Conservation (phyloP, 2,329 filamentous ascomycete species). For the Epichloe amarillans region DNA sequence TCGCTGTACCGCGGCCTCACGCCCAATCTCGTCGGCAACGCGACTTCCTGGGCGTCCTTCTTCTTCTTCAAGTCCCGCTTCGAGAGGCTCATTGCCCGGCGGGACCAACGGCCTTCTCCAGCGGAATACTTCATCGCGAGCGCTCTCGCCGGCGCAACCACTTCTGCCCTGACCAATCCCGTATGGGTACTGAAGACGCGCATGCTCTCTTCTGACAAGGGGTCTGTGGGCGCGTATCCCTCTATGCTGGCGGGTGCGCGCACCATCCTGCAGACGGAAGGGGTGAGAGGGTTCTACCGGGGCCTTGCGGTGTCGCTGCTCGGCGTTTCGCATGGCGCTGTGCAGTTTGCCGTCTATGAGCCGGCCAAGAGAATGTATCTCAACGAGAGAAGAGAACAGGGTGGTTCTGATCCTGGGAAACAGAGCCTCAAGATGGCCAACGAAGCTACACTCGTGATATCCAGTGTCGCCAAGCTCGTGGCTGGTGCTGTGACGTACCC, state of each 20-base stretch:
- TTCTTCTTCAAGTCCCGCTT: constrained; percentile 60
- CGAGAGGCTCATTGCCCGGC: constrained; percentile 31
- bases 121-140: constrained; percentile 74
- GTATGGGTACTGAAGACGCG: constrained; percentile 98
- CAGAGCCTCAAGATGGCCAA: constrained; percentile 39
- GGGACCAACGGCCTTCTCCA: constrained; percentile 23
- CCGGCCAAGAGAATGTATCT: constrained; percentile 45
- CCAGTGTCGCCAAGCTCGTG: constrained; percentile 70
- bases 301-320: constrained; percentile 72
- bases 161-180: constrained; percentile 78
- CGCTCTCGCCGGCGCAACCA: constrained; percentile 55
- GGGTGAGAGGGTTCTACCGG: constrained; percentile 70
- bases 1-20: constrained; percentile 82
- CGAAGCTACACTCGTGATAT: constrained; percentile 67
- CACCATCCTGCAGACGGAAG: constrained; percentile 58
- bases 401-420: neutral
- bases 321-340: constrained; percentile 80
- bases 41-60: constrained; percentile 80
- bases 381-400: neutral
- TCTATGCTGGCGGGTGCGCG: constrained; percentile 59
- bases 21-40: constrained; percentile 85
- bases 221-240: constrained; percentile 64
- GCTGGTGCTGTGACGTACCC: constrained; percentile 88
- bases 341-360: constrained; percentile 96
- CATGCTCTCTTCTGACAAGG: constrained; percentile 76